Conservation (phyloP, 2,329 filamentous ascomycete genomes). For the Alternaria arborescens region DNA sequence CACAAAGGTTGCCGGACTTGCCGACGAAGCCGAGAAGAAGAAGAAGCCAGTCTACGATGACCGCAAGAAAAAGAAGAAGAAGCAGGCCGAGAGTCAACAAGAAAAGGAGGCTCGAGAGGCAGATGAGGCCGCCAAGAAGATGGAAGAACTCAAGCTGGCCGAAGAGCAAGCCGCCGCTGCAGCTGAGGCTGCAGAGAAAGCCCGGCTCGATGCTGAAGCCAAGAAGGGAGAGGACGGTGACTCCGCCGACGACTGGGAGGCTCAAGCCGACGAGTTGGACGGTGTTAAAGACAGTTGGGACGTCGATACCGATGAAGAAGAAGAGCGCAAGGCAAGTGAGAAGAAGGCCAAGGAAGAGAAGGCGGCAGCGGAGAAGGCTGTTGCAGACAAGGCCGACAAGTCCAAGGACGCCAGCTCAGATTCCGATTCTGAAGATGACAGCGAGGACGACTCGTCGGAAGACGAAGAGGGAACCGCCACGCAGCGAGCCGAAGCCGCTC, state of each 20-base stretch:
- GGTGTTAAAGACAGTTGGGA: constrained; percentile 96
- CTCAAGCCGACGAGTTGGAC: constrained; percentile 75
- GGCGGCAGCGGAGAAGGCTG: constrained; percentile 42
- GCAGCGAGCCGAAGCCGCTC: constrained; percentile 74
- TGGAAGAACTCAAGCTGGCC: constrained; percentile 61
- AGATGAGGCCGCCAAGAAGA: constrained; percentile 65
- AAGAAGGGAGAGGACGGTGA: constrained; percentile 70
- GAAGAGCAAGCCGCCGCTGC: constrained; percentile 78
- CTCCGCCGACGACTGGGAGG: constrained; percentile 85
- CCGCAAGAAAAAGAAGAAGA: constrained; percentile 81
- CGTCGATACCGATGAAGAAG: constrained; percentile 79
- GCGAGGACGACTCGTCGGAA: constrained; percentile 69
- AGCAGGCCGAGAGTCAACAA: constrained; percentile 65
- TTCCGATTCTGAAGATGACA: constrained; percentile 51
- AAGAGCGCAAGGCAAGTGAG: constrained; percentile 53
- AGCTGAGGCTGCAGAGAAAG: constrained; percentile 76
- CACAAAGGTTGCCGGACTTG: constrained; percentile 66
- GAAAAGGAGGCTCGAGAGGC: constrained; percentile 56
- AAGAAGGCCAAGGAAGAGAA: constrained; percentile 35
- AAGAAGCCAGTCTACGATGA: constrained; percentile 79
- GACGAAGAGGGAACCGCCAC: constrained; percentile 80
- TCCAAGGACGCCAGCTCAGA: constrained; percentile 36
- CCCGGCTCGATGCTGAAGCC: constrained; percentile 63
- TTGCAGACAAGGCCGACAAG: constrained; percentile 34
- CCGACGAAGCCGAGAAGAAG: constrained; percentile 72